Base-by-base conservation (phyloP, 108 stramenopile species). In the Discostella pseudostelligera region DNA sequence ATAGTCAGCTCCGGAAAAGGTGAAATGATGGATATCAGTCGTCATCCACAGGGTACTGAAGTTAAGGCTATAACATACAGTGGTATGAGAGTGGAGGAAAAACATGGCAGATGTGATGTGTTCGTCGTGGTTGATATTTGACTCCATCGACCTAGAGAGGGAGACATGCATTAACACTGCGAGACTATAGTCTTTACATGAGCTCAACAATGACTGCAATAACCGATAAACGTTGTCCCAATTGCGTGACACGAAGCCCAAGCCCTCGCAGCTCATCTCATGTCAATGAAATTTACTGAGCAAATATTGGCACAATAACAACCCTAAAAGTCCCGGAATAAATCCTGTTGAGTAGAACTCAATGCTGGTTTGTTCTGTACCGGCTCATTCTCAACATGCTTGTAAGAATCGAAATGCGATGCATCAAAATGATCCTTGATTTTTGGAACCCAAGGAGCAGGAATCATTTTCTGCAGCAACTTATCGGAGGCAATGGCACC, bases 391-490 rank as follows among this genome's bases (percentile, higher is more conserved):
- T 97, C 97, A 29, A 97, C 93, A 76, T 97, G 97, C 65, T 87
- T 82, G 65, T 95, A 96, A n/a, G 96, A 91, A 65, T 98, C 99
- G 73, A 99, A 98, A 78, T 98, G 92, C 11, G 92, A 92, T 4
- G 97, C 92, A 73, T 99, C 99, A 58, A 97, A 65, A 7, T 86
- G 77, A 76, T 95, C 88, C 76, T 84, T 88, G 56, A 98, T 93
- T 25, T 82, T 68, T 7, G 99, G 99, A 36, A 95, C 85, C 95
- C 96, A 98, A 2, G 99, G 99, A 24, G 99, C 92, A 22, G 86
- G 80, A 65, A 97, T 80, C 65, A 90, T 82, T 77, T 95, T 96
- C 39, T 74, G 46, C 35, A 84, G 35, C 51, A 94, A 83, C 65
- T 89, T 94, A 19, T 93, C 94, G 44, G 89, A 92, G 59, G 92